Percentiles rank a stretch among this genome's conserved stretches.
phyloP scores from a whole-genome alignment of 106 monocot species.

The Gastrodia elata region DNA sequence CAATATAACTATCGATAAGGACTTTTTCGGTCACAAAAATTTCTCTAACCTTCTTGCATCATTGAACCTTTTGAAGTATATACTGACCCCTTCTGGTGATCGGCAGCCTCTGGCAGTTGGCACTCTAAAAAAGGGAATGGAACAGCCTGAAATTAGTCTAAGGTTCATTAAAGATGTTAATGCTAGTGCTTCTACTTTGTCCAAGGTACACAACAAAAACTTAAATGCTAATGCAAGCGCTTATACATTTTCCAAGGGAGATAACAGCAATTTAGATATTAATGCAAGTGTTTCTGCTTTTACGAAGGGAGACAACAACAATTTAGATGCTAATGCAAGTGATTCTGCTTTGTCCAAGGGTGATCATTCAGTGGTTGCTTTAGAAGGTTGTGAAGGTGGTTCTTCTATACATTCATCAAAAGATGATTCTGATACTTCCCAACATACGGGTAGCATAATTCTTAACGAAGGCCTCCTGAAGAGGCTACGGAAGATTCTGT shows the following conservation, averaged over 20 bases:
- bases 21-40: slow-evolving; percentile 66
- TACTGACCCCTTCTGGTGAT: slow-evolving; percentile 27
- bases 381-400: slow-evolving; percentile 8
- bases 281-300: neutral
- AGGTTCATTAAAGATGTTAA: slow-evolving; percentile 16
- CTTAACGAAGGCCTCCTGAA: slow-evolving; percentile 24
- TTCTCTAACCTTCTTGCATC: slow-evolving; percentile 55
- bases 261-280: neutral
- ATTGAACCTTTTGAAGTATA: slow-evolving; percentile 42
- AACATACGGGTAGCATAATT: neutral
- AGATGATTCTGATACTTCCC: slow-evolving; percentile 3
- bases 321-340: slow-evolving; percentile 4
- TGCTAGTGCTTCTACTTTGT: slow-evolving; percentile 8
- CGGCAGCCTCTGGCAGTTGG: slow-evolving; percentile 36
- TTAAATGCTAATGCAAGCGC: neutral
- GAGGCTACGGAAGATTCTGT: slow-evolving; percentile 28
- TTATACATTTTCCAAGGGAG: neutral
- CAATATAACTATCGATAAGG: slow-evolving; percentile 46
- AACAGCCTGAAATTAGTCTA: slow-evolving; percentile 15
- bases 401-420: neutral
- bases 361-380: slow-evolving; percentile 6
- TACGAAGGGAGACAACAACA: neutral
- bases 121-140: slow-evolving; percentile 14
- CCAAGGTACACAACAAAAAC: neutral
- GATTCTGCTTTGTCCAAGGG: slow-evolving; percentile 5